phyloP scores from a whole-genome alignment of 441 rosid genomes.

The Mallotus japonicus region DNA sequence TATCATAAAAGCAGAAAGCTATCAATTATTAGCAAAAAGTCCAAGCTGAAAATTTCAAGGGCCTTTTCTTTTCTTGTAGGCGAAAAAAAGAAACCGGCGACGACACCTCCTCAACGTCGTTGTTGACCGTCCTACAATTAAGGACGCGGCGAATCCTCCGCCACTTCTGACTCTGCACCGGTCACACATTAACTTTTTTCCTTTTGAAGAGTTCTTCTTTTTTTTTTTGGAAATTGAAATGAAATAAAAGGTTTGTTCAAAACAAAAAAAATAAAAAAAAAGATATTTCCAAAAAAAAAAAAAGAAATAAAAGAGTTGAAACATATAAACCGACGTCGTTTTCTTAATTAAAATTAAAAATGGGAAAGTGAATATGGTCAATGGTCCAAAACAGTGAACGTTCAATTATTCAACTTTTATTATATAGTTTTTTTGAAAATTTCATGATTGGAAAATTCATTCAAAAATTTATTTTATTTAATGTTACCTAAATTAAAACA shows the following conservation, averaged over 20 bases:
- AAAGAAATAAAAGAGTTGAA: neutral
- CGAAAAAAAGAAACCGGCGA: neutral
- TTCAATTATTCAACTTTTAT: too few relatives aligned
- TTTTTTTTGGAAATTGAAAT: too few relatives aligned
- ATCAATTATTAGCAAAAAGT: neutral
- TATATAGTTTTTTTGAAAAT: neutral
- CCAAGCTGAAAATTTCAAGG: neutral
- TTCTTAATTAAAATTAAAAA: neutral
- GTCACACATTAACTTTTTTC: neutral
- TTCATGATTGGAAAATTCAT: neutral
- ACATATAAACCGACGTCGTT: neutral
- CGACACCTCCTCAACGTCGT: neutral
- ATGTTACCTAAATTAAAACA: constrained; percentile 1
- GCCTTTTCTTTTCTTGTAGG: neutral
- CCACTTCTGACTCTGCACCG: too few relatives aligned
- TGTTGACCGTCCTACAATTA: neutral
- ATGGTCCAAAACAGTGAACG: neutral
- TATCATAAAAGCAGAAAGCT: neutral
- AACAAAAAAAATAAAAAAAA: too few relatives aligned
- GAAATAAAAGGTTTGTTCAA: too few relatives aligned
- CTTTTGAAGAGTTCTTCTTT: too few relatives aligned
- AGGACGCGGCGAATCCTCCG: neutral
- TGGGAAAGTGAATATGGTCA: neutral
- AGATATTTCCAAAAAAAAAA: neutral
- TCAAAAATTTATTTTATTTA: neutral